Percentiles rank a stretch among this genome's conserved stretches.
phyloP scores from a whole-genome alignment of 352 stramenopile genomes.

The Globisporangium lucens region DNA sequence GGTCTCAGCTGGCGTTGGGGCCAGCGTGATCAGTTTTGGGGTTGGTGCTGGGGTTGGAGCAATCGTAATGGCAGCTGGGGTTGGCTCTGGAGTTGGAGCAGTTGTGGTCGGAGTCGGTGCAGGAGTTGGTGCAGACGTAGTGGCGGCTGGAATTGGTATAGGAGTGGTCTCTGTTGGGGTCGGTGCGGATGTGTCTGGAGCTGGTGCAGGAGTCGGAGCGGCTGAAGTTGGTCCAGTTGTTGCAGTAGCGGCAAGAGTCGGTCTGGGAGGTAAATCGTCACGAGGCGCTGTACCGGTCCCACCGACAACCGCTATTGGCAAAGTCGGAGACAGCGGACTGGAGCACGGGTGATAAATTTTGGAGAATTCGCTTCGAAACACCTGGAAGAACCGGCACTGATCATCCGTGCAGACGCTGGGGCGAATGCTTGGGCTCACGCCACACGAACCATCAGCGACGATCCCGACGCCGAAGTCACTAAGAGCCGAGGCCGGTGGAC shows the following conservation, averaged over 20 bases:
- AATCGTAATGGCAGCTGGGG: neutral
- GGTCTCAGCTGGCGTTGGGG: neutral
- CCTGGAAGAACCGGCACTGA: conserved; percentile 6
- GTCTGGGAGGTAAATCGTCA: too few relatives aligned
- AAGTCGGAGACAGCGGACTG: neutral
- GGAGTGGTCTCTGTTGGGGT: neutral
- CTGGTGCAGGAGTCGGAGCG: too few relatives aligned
- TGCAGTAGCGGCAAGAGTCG: too few relatives aligned
- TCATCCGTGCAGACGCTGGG: neutral
- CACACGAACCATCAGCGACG: neutral
- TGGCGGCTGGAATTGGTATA: neutral
- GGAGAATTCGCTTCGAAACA: conserved; percentile 5
- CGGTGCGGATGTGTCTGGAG: too few relatives aligned
- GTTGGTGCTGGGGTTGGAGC: neutral
- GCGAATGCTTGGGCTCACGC: neutral
- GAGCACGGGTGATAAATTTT: neutral
- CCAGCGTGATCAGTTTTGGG: neutral
- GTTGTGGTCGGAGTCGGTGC: neutral
- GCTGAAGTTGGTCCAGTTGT: neutral
- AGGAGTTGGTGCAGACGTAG: neutral
- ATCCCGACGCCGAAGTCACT: neutral
- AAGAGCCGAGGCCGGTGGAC: neutral
- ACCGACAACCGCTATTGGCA: neutral
- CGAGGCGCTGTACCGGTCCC: neutral
- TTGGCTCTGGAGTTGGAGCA: neutral